These are phyloP conservation scores for Kodamaea derodonti DNA, from an alignment of 1,139 yeast genomes.

Conservation along the genomic window DNA sequence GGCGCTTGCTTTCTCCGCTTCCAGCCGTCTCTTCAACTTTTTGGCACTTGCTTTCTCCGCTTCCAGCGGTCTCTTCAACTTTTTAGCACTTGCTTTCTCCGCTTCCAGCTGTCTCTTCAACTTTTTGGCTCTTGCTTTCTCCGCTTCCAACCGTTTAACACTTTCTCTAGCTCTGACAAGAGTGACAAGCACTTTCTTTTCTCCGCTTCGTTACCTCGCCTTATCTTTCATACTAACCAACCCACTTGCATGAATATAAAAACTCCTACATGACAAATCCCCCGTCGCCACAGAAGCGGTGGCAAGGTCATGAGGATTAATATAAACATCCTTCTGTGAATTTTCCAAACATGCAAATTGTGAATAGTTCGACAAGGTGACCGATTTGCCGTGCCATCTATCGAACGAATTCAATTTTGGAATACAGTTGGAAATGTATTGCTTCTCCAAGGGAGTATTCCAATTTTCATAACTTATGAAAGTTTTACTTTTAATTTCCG, in stretches of 20 bases:
- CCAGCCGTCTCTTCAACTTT: too few relatives aligned
- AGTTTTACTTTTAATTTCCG: conserved; percentile 16
- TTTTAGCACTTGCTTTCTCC: too few relatives aligned
- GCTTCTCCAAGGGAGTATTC: conserved; percentile 30
- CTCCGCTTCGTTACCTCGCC: too few relatives aligned
- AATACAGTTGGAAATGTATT: conserved; percentile 37
- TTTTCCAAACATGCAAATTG: conserved; percentile 6
- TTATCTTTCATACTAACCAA: conserved; percentile 27
- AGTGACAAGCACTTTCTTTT: too few relatives aligned
- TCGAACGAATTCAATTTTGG: conserved; percentile 40
- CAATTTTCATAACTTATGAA: conserved; percentile 22
- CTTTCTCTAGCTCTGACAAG: too few relatives aligned
- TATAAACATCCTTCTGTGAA: conserved; percentile 14
- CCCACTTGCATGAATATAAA: conserved; percentile 32
- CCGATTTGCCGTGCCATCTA: conserved; percentile 31
- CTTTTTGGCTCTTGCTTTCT: too few relatives aligned
- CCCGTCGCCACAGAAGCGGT: conserved; percentile 11
- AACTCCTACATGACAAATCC: conserved; percentile 18
- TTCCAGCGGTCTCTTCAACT: too few relatives aligned
- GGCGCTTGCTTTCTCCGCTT: too few relatives aligned
- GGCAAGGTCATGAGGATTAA: conserved; percentile 17
- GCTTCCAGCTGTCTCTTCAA: too few relatives aligned
- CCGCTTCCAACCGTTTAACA: too few relatives aligned
- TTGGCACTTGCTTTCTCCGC: too few relatives aligned
- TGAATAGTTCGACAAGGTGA: conserved; percentile 31